These are phyloP conservation scores for Diplodia seriata DNA, from an alignment of 2,329 filamentous ascomycete genomes.

Conservation along the genomic window DNA sequence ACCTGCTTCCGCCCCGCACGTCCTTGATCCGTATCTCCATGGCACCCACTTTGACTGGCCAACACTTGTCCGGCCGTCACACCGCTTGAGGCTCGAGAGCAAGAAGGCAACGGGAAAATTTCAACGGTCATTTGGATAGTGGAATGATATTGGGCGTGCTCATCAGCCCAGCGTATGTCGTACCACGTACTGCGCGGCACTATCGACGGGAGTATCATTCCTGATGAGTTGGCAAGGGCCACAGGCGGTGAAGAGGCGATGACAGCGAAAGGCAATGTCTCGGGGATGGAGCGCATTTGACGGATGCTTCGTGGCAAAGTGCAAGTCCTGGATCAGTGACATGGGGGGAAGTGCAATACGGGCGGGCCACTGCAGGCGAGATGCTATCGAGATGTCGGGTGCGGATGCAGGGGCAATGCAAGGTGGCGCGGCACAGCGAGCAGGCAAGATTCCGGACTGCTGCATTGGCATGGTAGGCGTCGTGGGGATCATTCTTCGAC, in stretches of 20 bases:
- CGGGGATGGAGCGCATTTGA: too few relatives aligned
- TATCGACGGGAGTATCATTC: not conserved
- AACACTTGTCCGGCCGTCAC: slow-evolving; percentile 4
- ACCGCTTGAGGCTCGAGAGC: slow-evolving; percentile 25
- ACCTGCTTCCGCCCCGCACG: slow-evolving; percentile 12
- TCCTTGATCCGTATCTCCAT: slow-evolving; percentile 10
- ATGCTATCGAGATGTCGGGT: not conserved
- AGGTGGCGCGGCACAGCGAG: not conserved
- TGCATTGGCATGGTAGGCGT: not conserved
- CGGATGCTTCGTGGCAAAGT: not conserved
- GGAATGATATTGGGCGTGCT: not conserved
- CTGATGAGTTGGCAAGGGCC: not conserved
- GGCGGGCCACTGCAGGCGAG: not conserved
- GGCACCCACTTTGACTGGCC: slow-evolving; percentile 17
- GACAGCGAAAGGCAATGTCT: not conserved
- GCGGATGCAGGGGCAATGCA: not conserved
- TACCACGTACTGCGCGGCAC: not conserved
- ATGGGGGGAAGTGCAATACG: not conserved
- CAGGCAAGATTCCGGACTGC: not conserved
- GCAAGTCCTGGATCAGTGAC: not conserved
- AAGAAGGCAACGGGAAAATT: not conserved
- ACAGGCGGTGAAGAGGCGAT: not conserved
- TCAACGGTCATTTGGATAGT: slow-evolving; percentile 1
- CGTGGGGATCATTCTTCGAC: not conserved
- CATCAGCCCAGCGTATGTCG: not conserved